Conservation (phyloP, 2,329 filamentous ascomycete genomes). For the Penicillium decumbens region DNA sequence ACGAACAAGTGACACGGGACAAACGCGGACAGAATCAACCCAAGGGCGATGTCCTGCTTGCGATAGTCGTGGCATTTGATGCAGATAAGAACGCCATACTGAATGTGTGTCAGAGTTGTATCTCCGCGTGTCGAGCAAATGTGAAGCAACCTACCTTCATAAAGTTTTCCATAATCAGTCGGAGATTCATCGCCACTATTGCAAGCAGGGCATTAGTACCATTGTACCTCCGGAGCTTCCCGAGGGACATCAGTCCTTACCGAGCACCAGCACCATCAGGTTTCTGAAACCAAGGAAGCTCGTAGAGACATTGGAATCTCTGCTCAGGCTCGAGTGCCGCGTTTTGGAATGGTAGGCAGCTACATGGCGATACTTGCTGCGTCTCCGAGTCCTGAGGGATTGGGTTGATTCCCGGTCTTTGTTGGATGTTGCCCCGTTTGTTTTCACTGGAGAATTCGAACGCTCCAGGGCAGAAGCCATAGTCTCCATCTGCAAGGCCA, state of each 20-base stretch:
- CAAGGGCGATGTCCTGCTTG: conserved; percentile 69
- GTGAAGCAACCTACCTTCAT: conserved; percentile 62
- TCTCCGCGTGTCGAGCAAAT: neutral
- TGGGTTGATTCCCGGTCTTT: conserved; percentile 2
- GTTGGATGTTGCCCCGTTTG: conserved; percentile 9
- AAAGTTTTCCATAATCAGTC: conserved; percentile 93
- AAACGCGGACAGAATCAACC: conserved; percentile 72
- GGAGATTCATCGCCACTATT: conserved; percentile 82
- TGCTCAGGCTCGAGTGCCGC: conserved; percentile 76
- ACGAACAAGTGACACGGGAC: conserved; percentile 88
- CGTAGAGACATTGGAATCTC: conserved; percentile 68
- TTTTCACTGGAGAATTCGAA: neutral
- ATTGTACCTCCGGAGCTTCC: conserved; percentile 3
- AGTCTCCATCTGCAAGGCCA: conserved; percentile 17
- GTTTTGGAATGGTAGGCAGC: conserved; percentile 73
- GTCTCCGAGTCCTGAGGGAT: conserved; percentile 28
- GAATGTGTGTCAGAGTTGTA: conserved; percentile 6
- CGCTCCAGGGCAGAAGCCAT: conserved; percentile 12
- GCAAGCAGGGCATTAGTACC: conserved; percentile 2
- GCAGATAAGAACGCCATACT: conserved; percentile 95
- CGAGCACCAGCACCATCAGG: conserved; percentile 87
- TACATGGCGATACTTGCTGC: conserved; percentile 82
- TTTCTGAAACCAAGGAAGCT: conserved; percentile 94
- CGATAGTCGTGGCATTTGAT: conserved; percentile 84
- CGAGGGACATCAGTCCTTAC: conserved; percentile 46